Percentiles rank a stretch among this genome's conserved stretches.
Conservation (phyloP, 768 basidiomycete species). For the Inosperma sp. region DNA sequence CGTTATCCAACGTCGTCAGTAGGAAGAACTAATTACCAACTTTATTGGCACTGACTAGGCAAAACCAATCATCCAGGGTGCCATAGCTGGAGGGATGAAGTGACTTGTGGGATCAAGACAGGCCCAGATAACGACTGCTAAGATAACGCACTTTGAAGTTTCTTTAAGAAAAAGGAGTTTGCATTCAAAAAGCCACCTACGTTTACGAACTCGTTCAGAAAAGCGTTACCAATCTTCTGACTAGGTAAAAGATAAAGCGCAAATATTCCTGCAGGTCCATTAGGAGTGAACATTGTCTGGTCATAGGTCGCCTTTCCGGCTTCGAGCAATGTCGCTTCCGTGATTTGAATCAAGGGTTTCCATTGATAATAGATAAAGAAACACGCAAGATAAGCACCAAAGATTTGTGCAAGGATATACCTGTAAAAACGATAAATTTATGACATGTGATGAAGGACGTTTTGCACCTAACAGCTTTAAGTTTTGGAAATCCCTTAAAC, state of each 20-base stretch:
- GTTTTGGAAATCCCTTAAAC: conserved; percentile 50
- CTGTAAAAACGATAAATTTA: too few species aligned
- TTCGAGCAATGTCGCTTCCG: conserved; percentile 30
- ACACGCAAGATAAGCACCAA: conserved; percentile 62
- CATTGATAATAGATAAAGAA: conserved; percentile 61
- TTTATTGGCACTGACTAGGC: conserved; percentile 46
- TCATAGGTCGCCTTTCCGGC: conserved; percentile 23
- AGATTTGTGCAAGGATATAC: conserved; percentile 61
- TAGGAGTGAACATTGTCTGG: conserved; percentile 32
- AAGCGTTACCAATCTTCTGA: conserved; percentile 40
- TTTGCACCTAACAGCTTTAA: conserved; percentile 48
- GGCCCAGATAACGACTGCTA: conserved; percentile 51
- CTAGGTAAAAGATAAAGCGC: conserved; percentile 45
- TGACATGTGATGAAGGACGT: too few species aligned
- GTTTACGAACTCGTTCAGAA: conserved; percentile 54
- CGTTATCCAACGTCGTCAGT: neutral
- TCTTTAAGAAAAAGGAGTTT: too few species aligned
- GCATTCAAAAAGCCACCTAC: too few species aligned
- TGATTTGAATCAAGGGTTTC: conserved; percentile 40
- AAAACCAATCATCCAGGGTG: conserved; percentile 50
- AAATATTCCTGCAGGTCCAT: conserved; percentile 50
- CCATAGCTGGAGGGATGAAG: conserved; percentile 47
- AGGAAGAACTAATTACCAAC: neutral
- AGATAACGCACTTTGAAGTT: conserved; percentile 42
- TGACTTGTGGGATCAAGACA: conserved; percentile 55